Evolutionary conservation across 805 yeast genomes (phyloP), one percentile per base, ranked within the genome.

Genomic region (Ogataea henricii): DNA sequence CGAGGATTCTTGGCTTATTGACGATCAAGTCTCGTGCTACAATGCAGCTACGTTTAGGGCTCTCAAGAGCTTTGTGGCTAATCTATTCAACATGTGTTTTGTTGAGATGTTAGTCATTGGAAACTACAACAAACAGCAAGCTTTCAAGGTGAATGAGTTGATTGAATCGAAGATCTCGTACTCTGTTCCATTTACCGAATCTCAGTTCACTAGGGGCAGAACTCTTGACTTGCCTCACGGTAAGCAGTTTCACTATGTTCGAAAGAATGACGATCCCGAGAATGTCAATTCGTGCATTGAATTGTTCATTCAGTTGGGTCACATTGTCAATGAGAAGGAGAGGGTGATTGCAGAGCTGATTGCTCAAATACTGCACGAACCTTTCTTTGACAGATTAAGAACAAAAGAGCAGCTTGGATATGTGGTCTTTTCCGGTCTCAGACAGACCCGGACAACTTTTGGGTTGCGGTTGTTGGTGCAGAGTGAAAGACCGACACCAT

Each of bases 351-450:
- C 86, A 10, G 89, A 85, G 42, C 68, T 92, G 44, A 67, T 89
- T 40, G 79, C 86, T 0, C 92, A 87, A 52, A 77, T 90, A 53
- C 71, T 86, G 42, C 81, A 79, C 55, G 97, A 92, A 63, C 97
- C 97, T 4, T 87, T 92, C 48, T 94, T 92, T 68, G 85, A 89
- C 61, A 87, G 87, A 53, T 75, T 92, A 48, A 79, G 99, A 67
- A 92, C 99, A 6, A 85, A 89, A 58, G 98, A 92, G 69, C 98
- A 94, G 66, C 75, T 92, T 26, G 99, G 99, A 2, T 92, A 92
- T 60, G 90, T 92, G 53, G 99, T 92, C 0, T 89, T 89, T 62
- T 82, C 94, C 37, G 87, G 95, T 0, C 70, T 78, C 21, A 72
- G 85, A 51, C 75, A 76, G 51, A 79, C 88, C 3, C 78, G 95